These are phyloP conservation scores for Lentinula sp. DNA, from an alignment of 768 basidiomycete genomes.

Conservation along the genomic window DNA sequence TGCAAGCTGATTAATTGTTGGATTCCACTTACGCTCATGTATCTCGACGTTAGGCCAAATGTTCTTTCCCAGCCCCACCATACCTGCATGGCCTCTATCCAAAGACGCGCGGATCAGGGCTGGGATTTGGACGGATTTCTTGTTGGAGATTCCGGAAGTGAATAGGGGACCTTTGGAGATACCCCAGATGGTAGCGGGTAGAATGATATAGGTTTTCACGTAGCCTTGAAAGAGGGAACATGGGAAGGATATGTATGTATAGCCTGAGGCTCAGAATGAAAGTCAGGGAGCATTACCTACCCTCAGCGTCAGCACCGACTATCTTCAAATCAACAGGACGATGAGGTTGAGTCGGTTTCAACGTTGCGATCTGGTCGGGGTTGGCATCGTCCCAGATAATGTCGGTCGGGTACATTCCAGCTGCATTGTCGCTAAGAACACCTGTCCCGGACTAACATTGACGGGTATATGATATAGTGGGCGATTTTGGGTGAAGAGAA, in stretches of 20 bases:
- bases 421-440: slow-evolving; percentile 18
- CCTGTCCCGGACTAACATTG: slow-evolving; percentile 10
- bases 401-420: slow-evolving; percentile 16
- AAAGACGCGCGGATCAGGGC: slow-evolving; percentile 36
- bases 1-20: background rate
- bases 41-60: slow-evolving; percentile 54
- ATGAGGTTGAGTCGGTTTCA: slow-evolving; percentile 20
- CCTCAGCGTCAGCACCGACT: slow-evolving; percentile 24
- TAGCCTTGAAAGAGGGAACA: background rate
- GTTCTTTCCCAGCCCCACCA: slow-evolving; percentile 53
- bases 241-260: background rate
- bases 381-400: slow-evolving; percentile 24
- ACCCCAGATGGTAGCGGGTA: slow-evolving; percentile 47
- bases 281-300: slow-evolving; percentile 9
- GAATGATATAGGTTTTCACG: slow-evolving; percentile 6
- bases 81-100: slow-evolving; percentile 41
- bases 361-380: slow-evolving; percentile 18
- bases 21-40: slow-evolving; percentile 35
- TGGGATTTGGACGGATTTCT: slow-evolving; percentile 49
- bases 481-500: background rate
- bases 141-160: slow-evolving; percentile 46
- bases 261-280: background rate
- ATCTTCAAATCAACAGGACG: slow-evolving; percentile 24
- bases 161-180: slow-evolving; percentile 41
- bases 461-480: no score